phyloP scores from a whole-genome alignment of 2,329 filamentous ascomycete species.

The Aphanoascus verrucosus region DNA sequence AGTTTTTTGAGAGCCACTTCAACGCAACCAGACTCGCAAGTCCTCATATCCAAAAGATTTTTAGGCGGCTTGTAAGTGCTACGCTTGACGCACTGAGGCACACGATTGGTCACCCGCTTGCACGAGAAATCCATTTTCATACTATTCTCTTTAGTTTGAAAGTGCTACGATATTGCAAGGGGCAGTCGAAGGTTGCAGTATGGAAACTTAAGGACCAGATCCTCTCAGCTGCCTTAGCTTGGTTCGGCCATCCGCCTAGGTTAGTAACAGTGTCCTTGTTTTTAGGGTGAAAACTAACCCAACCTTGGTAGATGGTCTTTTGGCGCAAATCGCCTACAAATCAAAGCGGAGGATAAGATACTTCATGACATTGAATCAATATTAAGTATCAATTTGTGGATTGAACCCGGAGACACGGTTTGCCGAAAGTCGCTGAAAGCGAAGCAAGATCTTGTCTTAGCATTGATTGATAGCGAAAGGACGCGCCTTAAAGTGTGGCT shows the following conservation, averaged over 20 bases:
- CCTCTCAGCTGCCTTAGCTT: slow-evolving; percentile 71
- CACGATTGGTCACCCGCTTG: slow-evolving; percentile 69
- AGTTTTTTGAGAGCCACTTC: slow-evolving; percentile 90
- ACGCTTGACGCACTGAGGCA: slow-evolving; percentile 65
- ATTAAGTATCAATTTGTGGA: slow-evolving; percentile 53
- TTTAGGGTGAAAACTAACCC: neutral
- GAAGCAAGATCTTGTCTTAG: slow-evolving; percentile 73
- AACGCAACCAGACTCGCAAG: slow-evolving; percentile 83
- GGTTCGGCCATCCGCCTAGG: slow-evolving; percentile 73
- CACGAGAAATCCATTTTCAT: slow-evolving; percentile 84
- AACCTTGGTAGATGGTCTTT: slow-evolving; percentile 62
- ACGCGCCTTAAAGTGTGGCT: slow-evolving; percentile 80
- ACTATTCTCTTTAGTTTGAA: slow-evolving; percentile 72
- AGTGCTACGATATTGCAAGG: slow-evolving; percentile 61
- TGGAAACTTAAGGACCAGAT: slow-evolving; percentile 85
- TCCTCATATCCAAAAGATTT: slow-evolving; percentile 67
- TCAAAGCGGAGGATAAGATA: slow-evolving; percentile 82
- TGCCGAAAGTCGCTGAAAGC: slow-evolving; percentile 56
- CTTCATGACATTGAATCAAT: slow-evolving; percentile 62
- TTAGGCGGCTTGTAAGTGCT: slow-evolving; percentile 66
- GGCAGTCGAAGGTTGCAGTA: slow-evolving; percentile 52
- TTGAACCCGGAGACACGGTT: slow-evolving; percentile 38
- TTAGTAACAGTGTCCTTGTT: slow-evolving; percentile 20
- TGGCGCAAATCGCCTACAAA: slow-evolving; percentile 81
- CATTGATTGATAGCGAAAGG: slow-evolving; percentile 76